These are phyloP conservation scores for Oryza glaberrima DNA, from an alignment of 176 grass and related monocot genomes.

Conservation along the genomic window DNA sequence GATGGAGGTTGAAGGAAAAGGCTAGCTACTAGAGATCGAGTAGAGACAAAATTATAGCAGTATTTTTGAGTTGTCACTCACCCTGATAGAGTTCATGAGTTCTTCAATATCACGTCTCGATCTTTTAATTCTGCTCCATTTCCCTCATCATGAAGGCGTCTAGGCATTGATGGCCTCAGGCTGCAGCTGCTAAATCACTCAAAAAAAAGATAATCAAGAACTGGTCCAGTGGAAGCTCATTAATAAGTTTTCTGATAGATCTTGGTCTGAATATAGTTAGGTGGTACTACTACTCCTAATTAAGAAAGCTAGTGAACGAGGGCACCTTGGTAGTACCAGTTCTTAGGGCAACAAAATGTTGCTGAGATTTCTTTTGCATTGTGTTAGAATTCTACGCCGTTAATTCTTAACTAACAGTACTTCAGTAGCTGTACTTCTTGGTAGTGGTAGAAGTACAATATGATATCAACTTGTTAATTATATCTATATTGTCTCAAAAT, in stretches of 20 bases:
- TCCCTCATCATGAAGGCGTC: slow-evolving; percentile 27
- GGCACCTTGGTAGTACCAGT: not conserved
- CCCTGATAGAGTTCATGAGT: slow-evolving; percentile 32
- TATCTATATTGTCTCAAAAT: not conserved
- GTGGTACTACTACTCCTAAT: not conserved
- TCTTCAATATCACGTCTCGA: slow-evolving; percentile 36
- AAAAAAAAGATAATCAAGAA: not conserved
- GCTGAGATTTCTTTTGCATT: not conserved
- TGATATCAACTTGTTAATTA: not conserved
- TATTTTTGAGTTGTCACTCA: not conserved
- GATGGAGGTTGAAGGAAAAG: not conserved
- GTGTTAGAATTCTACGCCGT: not conserved
- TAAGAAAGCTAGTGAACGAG: not conserved
- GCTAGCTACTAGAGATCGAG: not conserved
- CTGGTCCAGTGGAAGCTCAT: slow-evolving; percentile 3
- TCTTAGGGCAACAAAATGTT: not conserved
- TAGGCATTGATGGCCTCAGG: slow-evolving; percentile 28
- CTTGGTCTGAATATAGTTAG: not conserved
- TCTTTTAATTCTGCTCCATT: not conserved
- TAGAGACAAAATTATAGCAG: slow-evolving; percentile 36
- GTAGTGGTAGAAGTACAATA: not conserved
- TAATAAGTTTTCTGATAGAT: not conserved
- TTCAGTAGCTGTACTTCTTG: not conserved
- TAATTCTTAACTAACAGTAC: not conserved
- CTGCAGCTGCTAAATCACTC: not conserved